Evolutionary conservation across 1,284 basidiomycete genomes (phyloP).

Genomic region (Mycena sp.): DNA sequence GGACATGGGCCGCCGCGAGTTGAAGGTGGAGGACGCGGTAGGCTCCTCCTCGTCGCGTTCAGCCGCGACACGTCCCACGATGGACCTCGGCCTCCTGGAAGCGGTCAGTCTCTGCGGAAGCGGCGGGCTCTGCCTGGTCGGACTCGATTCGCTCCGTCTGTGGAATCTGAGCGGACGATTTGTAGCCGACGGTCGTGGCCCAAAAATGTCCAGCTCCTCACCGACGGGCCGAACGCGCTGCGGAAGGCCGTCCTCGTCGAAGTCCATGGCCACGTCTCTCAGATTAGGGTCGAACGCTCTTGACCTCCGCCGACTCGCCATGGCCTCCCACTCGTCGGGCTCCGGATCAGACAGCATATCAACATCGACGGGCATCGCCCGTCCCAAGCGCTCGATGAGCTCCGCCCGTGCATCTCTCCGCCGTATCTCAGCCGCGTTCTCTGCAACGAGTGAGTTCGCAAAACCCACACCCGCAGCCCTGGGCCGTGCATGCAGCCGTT

Average conservation of each 20-base stretch:
- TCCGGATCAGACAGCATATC: constrained; percentile 11
- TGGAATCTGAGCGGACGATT: not conserved
- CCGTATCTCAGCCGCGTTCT: constrained; percentile 25
- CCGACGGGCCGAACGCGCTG: not conserved
- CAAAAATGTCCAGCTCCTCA: not conserved
- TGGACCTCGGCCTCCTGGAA: not conserved
- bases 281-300: too few relatives aligned
- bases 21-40: constrained; percentile 15
- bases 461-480: constrained; percentile 16
- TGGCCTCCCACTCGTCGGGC: not conserved
- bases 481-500: constrained; percentile 12
- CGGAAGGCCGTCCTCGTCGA: constrained; percentile 8
- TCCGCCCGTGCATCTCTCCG: constrained; percentile 20
- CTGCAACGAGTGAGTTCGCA: constrained; percentile 24
- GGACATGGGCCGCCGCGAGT: constrained; percentile 11
- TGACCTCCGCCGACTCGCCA: not conserved
- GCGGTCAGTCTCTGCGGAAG: not conserved
- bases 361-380: constrained; percentile 5
- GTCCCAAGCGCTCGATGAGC: constrained; percentile 18
- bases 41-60: constrained; percentile 3
- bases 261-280: constrained; percentile 14
- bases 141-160: not conserved
- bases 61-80: not conserved
- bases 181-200: not conserved
- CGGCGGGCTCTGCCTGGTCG: not conserved